phyloP scores from a whole-genome alignment of 495 filamentous ascomycete species.

The Hyaloscypha finlandica region DNA sequence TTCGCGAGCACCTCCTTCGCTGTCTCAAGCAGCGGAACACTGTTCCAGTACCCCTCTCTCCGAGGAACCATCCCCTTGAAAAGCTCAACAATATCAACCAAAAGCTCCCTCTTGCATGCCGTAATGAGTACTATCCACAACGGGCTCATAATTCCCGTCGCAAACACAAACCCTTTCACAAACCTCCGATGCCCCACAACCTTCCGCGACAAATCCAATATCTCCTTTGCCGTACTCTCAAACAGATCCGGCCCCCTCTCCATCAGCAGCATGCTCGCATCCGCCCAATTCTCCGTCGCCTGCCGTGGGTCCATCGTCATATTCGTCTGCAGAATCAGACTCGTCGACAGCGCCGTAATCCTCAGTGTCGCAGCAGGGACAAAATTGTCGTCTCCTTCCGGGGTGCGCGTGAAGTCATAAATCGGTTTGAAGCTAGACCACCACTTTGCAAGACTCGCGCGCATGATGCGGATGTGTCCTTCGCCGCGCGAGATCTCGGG shows the following conservation, averaged over 20 bases:
- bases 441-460: neutral
- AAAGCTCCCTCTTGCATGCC: neutral
- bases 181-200: constrained; percentile 12
- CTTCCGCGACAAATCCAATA: neutral
- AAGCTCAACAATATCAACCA: neutral
- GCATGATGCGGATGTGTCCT: neutral
- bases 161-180: constrained; percentile 10
- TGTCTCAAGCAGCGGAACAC: neutral
- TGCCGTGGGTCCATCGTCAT: neutral
- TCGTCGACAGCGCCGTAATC: neutral
- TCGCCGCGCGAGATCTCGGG: neutral
- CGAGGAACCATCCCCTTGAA: constrained; percentile 8
- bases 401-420: neutral
- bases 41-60: constrained; percentile 20
- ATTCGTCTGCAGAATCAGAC: neutral
- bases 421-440: neutral
- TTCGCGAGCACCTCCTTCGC: constrained; percentile 27
- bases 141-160: constrained; percentile 6
- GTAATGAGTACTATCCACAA: constrained; percentile 6
- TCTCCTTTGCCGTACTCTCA: neutral
- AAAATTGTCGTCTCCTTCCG: neutral
- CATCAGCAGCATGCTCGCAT: neutral
- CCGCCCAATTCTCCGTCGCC: neutral
- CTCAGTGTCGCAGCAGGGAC: neutral
- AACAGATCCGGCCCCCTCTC: neutral